These are phyloP conservation scores for Beauveria medogensis DNA, from an alignment of 2,329 filamentous ascomycete species.

Conservation along the genomic window DNA sequence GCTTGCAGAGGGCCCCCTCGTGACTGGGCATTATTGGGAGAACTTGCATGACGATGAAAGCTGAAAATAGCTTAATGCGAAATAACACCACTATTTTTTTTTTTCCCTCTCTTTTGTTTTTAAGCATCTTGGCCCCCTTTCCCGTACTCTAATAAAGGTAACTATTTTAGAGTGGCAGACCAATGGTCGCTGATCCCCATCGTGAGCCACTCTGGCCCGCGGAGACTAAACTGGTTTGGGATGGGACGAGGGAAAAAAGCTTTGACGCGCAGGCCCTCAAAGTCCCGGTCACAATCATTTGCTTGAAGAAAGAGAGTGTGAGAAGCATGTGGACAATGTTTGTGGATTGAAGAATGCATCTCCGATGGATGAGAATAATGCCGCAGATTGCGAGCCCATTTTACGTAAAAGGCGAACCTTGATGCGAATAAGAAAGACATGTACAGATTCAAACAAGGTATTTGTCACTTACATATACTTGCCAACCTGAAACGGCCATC, in stretches of 20 bases:
- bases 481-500: too few species aligned
- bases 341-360: neutral
- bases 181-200: neutral
- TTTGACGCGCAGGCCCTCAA: neutral
- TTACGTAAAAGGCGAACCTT: too few species aligned
- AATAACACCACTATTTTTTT: neutral
- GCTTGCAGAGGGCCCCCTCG: neutral
- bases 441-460: neutral
- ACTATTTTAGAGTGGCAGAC: neutral
- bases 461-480: neutral
- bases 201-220: neutral
- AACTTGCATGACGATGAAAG: neutral
- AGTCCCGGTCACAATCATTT: too few species aligned
- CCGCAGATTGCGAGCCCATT: neutral
- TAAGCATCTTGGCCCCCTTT: too few species aligned
- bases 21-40: neutral
- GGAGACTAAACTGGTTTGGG: slow-evolving; percentile 4
- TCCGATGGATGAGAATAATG: neutral
- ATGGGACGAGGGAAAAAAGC: neutral
- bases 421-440: neutral
- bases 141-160: too few species aligned
- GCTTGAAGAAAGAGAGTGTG: neutral
- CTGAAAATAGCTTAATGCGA: neutral
- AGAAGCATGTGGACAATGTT: neutral
- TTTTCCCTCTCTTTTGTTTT: neutral